Conservation (phyloP, 2,329 filamentous ascomycete genomes). For the Trichoderma lentiforme region DNA sequence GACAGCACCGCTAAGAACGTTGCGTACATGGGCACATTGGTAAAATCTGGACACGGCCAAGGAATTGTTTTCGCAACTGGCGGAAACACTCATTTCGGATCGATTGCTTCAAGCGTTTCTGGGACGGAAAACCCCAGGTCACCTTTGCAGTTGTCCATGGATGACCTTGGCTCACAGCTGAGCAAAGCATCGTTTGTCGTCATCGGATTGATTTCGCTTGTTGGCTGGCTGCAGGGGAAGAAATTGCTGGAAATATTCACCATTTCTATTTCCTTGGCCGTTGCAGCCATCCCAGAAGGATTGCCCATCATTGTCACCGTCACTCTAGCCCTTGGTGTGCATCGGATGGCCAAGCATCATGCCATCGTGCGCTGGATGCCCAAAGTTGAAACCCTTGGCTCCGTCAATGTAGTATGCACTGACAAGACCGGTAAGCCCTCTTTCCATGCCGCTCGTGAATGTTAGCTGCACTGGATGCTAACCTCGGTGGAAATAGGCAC, state of each 20-base stretch:
- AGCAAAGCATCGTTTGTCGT: constrained; percentile 96
- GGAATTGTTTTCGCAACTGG: constrained; percentile 97
- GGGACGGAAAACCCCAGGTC: constrained; percentile 95
- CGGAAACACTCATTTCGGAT: constrained; percentile 89
- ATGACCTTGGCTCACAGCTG: constrained; percentile 90
- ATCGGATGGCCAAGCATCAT: constrained; percentile 92
- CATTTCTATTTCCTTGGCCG: constrained; percentile 92
- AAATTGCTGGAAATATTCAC: constrained; percentile 91
- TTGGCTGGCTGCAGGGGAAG: constrained; percentile 88
- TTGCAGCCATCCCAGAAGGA: constrained; percentile 93
- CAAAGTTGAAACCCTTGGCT: constrained; percentile 94
- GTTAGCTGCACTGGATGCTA: neutral
- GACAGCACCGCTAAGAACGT: constrained; percentile 75
- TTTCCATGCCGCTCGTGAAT: neutral
- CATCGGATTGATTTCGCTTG: constrained; percentile 86
- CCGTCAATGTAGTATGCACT: constrained; percentile 99
- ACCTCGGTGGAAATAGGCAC: constrained; percentile 57
- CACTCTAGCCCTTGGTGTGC: constrained; percentile 87
- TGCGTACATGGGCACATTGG: constrained; percentile 95
- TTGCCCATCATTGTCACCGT: constrained; percentile 98
- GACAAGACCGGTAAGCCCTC: constrained; percentile 76
- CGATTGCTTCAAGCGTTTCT: constrained; percentile 89
- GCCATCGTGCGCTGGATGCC: constrained; percentile 95
- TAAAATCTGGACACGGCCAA: constrained; percentile 91
- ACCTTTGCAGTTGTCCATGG: constrained; percentile 93